Evolutionary conservation across 495 filamentous ascomycete species (phyloP).

Genomic region (Pyronema omphalodes): DNA sequence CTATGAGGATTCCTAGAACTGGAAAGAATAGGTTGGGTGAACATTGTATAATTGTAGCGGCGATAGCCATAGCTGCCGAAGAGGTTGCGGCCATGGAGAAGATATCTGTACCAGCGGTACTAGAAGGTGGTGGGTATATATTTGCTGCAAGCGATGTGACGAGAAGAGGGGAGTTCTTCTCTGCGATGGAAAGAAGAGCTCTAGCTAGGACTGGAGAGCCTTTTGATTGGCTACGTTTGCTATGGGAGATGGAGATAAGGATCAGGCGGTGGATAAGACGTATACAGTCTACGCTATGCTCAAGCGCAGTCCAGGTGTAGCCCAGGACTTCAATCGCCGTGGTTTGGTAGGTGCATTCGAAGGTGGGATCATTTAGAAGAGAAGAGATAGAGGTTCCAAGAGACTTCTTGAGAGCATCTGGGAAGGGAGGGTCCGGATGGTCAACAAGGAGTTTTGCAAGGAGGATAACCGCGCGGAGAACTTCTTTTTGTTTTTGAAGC

Average conservation of each 20-base stretch:
- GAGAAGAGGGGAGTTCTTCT: constrained; percentile 16
- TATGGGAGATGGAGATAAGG: constrained; percentile 10
- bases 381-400: constrained; percentile 15
- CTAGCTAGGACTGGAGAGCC: constrained; percentile 12
- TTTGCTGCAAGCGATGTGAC: constrained; percentile 13
- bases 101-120: constrained; percentile 3
- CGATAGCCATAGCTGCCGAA: constrained; percentile 14
- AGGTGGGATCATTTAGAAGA: constrained; percentile 12
- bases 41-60: constrained; percentile 4
- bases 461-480: constrained; percentile 18
- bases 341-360: constrained; percentile 13
- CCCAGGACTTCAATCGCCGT: constrained; percentile 20
- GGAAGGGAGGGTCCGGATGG: constrained; percentile 9
- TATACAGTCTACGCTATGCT: constrained; percentile 16
- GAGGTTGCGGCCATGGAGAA: constrained; percentile 9
- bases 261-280: constrained; percentile 17
- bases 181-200: constrained; percentile 14
- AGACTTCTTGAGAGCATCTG: constrained; percentile 12
- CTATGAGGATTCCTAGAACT: constrained; percentile 7
- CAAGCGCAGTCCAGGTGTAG: constrained; percentile 15
- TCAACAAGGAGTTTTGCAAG: constrained; percentile 13
- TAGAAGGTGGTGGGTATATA: constrained; percentile 11
- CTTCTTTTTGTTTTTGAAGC: constrained; percentile 15
- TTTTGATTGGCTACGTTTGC: constrained; percentile 1
- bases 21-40: constrained; percentile 10